Conservation (phyloP, 2,329 filamentous ascomycete species). For the Penicillium occitanis region DNA sequence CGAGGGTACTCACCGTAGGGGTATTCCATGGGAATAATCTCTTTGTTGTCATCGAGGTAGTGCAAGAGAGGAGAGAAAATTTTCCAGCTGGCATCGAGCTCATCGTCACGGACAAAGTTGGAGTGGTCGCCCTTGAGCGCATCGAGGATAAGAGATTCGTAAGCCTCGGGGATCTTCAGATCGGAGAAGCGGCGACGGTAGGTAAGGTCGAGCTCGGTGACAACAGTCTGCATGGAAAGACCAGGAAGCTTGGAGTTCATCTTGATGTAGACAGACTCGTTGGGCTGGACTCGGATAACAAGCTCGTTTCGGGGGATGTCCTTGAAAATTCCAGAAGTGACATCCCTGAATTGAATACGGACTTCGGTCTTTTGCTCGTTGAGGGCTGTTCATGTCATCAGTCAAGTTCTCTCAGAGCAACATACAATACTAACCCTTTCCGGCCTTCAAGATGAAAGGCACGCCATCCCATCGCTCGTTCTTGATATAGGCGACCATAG, state of each 20-base stretch:
- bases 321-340: conserved; percentile 99
- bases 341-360: conserved; percentile 98
- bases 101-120: conserved; percentile 97
- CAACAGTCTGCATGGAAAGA: conserved; percentile 98
- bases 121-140: conserved; percentile 98
- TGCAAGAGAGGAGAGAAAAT: conserved; percentile 97
- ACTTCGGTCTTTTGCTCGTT: conserved; percentile 99
- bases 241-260: conserved; percentile 99
- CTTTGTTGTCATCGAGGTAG: conserved; percentile 98
- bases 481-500: conserved; percentile 97
- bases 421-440: conserved; percentile 60
- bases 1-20: conserved; percentile 76
- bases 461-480: conserved; percentile 99
- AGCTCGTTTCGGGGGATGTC: conserved; percentile 99
- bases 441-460: conserved; percentile 98
- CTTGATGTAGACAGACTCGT: conserved; percentile 99
- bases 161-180: conserved; percentile 98
- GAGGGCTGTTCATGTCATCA: conserved; percentile 57
- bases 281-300: conserved; percentile 98
- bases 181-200: conserved; percentile 98
- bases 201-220: conserved; percentile 96
- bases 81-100: conserved; percentile 96
- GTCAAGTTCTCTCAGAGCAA: conserved; percentile 7
- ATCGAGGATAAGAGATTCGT: conserved; percentile 95
- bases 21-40: conserved; percentile 99